Conservation (phyloP, 257 asterid genomes). For the Jacaranda copaia region DNA sequence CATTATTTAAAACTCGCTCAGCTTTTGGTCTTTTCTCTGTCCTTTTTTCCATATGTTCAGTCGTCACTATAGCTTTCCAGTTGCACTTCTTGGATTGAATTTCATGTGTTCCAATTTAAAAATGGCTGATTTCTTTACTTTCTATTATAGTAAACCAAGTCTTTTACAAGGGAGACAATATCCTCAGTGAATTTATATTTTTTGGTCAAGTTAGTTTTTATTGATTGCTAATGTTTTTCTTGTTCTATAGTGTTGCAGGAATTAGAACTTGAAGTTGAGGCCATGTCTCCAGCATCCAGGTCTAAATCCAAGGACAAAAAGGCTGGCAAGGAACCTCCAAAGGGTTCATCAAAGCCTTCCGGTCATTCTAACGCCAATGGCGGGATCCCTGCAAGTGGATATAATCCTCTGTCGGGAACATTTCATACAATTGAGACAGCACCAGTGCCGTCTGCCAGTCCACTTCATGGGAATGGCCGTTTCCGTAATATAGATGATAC, state of each 20-base stretch:
- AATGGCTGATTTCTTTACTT: conserved; percentile 7
- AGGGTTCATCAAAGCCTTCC: conserved; percentile 69
- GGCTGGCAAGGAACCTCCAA: conserved; percentile 70
- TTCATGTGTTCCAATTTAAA: neutral
- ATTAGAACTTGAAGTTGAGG: conserved; percentile 40
- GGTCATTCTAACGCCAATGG: conserved; percentile 58
- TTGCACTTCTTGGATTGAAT: conserved; percentile 3
- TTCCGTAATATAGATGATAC: conserved; percentile 83
- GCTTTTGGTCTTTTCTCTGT: conserved; percentile 11
- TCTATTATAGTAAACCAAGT: conserved; percentile 12
- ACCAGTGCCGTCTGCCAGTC: conserved; percentile 57
- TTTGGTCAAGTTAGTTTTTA: conserved; percentile 26
- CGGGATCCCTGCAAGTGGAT: conserved; percentile 75
- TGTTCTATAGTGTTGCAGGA: conserved; percentile 46
- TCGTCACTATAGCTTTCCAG: neutral
- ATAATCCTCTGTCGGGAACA: conserved; percentile 82
- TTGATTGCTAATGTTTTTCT: conserved; percentile 36
- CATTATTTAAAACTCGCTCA: neutral
- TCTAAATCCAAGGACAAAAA: conserved; percentile 86
- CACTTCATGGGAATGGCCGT: conserved; percentile 73
- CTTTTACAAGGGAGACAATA: neutral
- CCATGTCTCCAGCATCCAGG: conserved; percentile 79
- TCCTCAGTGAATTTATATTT: conserved; percentile 4
- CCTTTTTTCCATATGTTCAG: conserved; percentile 7
- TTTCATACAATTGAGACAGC: conserved; percentile 74